A percentile compares a stretch with the other conserved stretches of the same genome.
These are phyloP conservation scores for Leucogyrophana mollusca DNA, from an alignment of 768 basidiomycete genomes.

Conservation along the genomic window DNA sequence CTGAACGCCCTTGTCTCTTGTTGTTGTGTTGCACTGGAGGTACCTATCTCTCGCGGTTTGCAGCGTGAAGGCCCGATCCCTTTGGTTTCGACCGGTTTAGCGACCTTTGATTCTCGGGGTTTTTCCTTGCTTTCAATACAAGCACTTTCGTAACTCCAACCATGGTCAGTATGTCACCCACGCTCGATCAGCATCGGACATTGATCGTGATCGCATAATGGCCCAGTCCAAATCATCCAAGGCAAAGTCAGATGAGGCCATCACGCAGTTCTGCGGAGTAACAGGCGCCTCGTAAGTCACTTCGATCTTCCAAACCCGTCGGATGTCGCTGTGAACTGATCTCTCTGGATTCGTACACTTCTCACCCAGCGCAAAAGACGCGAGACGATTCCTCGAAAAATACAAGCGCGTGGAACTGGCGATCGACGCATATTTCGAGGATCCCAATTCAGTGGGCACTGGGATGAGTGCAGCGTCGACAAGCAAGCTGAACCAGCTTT, in stretches of 20 bases:
- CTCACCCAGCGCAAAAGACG: conserved; percentile 44
- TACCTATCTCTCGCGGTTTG: no score
- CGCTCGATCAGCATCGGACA: neutral
- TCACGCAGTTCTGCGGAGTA: conserved; percentile 59
- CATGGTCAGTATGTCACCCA: conserved; percentile 21
- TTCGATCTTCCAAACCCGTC: neutral
- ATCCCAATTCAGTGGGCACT: conserved; percentile 32
- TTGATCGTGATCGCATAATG: no score
- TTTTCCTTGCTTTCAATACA: neutral
- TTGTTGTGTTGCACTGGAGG: no score
- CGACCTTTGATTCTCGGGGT: neutral
- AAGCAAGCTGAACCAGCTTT: conserved; percentile 54
- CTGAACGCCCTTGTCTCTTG: no score
- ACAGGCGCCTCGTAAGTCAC: conserved; percentile 70
- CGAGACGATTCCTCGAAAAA: conserved; percentile 66
- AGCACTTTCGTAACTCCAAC: neutral
- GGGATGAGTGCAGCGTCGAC: conserved; percentile 38
- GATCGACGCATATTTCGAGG: conserved; percentile 69
- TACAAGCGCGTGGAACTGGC: conserved; percentile 72
- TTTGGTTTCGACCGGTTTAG: neutral
- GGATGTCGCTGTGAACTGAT: neutral
- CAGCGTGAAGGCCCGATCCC: no score
- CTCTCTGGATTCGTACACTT: conserved; percentile 3
- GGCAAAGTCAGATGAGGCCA: conserved; percentile 41
- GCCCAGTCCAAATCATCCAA: conserved; percentile 25